These are phyloP conservation scores for Sordariomycetes sp. DNA, from an alignment of 2,329 filamentous ascomycete genomes.

Conservation along the genomic window DNA sequence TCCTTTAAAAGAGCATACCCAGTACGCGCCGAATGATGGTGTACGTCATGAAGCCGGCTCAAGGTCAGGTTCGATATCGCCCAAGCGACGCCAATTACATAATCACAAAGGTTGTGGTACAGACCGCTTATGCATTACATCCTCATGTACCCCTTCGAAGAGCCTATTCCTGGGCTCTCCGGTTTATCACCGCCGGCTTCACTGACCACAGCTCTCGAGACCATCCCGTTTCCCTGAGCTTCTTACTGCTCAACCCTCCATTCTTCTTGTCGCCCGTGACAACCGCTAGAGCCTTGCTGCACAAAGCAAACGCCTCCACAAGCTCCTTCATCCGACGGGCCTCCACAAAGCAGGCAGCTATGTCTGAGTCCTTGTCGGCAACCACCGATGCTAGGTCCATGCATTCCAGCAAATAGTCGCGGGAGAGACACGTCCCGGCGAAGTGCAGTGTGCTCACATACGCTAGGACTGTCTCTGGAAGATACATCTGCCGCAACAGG, in stretches of 20 bases:
- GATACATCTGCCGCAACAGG: slow-evolving; percentile 59
- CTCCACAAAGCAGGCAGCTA: slow-evolving; percentile 50
- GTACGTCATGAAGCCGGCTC: not conserved
- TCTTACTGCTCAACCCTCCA: slow-evolving; percentile 36
- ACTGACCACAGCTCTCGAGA: slow-evolving; percentile 49
- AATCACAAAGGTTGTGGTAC: not conserved
- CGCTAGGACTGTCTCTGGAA: slow-evolving; percentile 75
- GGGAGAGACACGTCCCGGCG: slow-evolving; percentile 58
- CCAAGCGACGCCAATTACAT: not conserved
- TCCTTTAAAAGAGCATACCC: not conserved
- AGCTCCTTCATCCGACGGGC: slow-evolving; percentile 62
- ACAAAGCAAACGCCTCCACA: slow-evolving; percentile 61
- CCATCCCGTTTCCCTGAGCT: slow-evolving; percentile 48
- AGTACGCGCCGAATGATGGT: not conserved
- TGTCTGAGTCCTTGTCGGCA: slow-evolving; percentile 55
- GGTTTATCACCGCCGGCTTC: slow-evolving; percentile 18
- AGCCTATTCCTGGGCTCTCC: not conserved
- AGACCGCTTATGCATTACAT: not conserved
- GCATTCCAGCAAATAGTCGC: slow-evolving; percentile 66
- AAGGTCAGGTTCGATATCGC: not conserved
- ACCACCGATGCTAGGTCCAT: slow-evolving; percentile 75
- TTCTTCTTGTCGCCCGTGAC: slow-evolving; percentile 40
- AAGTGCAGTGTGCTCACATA: slow-evolving; percentile 74
- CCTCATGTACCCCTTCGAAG: not conserved
- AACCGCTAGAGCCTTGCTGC: slow-evolving; percentile 57